These are phyloP conservation scores for Saccharomycopsis sp. DNA, from an alignment of 805 yeast species.

Conservation along the genomic window DNA sequence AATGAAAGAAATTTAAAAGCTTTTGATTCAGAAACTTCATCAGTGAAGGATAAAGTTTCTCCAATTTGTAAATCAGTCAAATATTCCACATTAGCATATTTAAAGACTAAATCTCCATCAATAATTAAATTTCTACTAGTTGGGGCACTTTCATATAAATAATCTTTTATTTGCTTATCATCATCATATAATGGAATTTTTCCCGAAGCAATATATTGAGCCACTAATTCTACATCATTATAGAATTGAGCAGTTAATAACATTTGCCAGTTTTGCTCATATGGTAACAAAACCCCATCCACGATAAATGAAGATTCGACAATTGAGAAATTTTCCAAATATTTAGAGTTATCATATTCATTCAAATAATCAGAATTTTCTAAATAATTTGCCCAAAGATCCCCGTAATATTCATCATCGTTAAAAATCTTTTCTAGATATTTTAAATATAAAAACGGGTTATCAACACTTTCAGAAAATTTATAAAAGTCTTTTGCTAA, in stretches of 20 bases:
- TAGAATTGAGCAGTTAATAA: conserved; percentile 41
- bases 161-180: conserved; percentile 27
- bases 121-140: conserved; percentile 36
- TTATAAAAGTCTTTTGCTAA: conserved; percentile 12
- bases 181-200: conserved; percentile 23
- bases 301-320: conserved; percentile 44
- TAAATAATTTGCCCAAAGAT: conserved; percentile 10
- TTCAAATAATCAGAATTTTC: conserved; percentile 8
- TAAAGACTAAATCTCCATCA: conserved; percentile 25
- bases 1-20: conserved; percentile 16
- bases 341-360: conserved; percentile 20
- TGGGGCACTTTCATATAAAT: conserved; percentile 34
- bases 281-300: conserved; percentile 59
- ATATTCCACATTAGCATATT: conserved; percentile 24
- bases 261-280: conserved; percentile 38
- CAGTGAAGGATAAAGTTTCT: conserved; percentile 18
- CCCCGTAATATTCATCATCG: conserved; percentile 3
- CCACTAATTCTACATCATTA: conserved; percentile 35
- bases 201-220: conserved; percentile 21
- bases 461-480: neutral
- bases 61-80: no score
- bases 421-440: neutral
- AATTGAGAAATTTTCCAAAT: conserved; percentile 31
- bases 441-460: neutral
- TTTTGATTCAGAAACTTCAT: neutral